A percentile compares a stretch with the other conserved stretches of the same genome.
phyloP scores from a whole-genome alignment of 2,329 filamentous ascomycete genomes.

The Phoma sp. region DNA sequence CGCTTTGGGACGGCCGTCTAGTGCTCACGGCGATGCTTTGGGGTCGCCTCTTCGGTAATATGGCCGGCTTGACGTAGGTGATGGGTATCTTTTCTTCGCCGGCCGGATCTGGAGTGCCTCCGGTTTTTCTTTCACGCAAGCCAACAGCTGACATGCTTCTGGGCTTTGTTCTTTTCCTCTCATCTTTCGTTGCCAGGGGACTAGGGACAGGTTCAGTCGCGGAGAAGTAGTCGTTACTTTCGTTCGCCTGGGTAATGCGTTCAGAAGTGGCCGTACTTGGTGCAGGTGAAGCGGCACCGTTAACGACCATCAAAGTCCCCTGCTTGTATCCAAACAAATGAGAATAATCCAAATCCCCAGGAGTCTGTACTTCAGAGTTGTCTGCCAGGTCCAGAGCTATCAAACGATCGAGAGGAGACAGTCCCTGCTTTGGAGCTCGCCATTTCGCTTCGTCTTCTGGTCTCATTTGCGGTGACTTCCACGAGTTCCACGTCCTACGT shows the following conservation, averaged over 20 bases:
- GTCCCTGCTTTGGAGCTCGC: constrained; percentile 27
- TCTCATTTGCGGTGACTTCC: constrained; percentile 35
- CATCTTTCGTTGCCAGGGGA: constrained; percentile 31
- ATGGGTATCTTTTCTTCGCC: constrained; percentile 17
- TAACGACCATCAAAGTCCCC: constrained; percentile 57
- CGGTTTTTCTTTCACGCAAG: neutral
- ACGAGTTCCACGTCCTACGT: constrained; percentile 45
- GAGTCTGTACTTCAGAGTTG: constrained; percentile 47
- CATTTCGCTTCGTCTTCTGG: constrained; percentile 42
- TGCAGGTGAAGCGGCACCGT: constrained; percentile 56
- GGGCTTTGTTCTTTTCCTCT: constrained; percentile 27
- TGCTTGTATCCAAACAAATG: constrained; percentile 52
- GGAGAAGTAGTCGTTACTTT: constrained; percentile 39
- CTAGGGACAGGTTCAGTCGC: constrained; percentile 26
- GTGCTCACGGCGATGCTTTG: constrained; percentile 29
- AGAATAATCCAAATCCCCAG: constrained; percentile 52
- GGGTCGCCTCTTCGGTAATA: constrained; percentile 21
- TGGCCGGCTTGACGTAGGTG: constrained; percentile 13
- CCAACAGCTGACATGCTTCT: constrained; percentile 40
- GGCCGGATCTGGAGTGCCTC: neutral
- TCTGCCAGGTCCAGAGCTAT: constrained; percentile 31
- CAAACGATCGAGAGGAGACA: constrained; percentile 31
- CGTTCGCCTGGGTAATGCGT: neutral
- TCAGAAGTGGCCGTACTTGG: constrained; percentile 40
- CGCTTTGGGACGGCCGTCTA: constrained; percentile 5